Evolutionary conservation across 257 asterid species (phyloP), one percentile per base, ranked within the genome.

Genomic region (Coffea eugenioides): DNA sequence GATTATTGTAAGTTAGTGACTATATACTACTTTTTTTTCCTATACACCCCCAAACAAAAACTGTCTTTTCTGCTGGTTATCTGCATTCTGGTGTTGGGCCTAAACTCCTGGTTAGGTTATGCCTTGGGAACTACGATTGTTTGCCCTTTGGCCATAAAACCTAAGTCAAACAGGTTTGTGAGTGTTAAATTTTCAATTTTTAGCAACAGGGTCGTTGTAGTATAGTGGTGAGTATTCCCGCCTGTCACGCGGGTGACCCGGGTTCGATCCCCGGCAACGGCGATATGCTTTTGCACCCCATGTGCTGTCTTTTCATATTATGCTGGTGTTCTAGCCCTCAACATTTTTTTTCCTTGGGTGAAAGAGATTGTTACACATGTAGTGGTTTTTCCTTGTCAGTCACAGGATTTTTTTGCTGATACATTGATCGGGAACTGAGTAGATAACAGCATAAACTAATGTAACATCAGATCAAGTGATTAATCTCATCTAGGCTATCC

Each of bases 221-320:
- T 89, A 89, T 86, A 89, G 93, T 83, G 90, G 88, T 87, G 2
- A 85, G 89, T 89, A 89, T 89, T 79, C 87, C 88, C 87, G 83
- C 90, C 85, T 89, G 88, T 84, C 91, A 89, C 90, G 81, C 87
- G 90, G 85, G 83, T 82, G 91, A 89, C 89, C 88, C 85, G 84
- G 84, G 87, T 89, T 89, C 84, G 88, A 89, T 89, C 88, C 89
- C 91, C 91, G 91, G 92, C 91, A 86, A 76, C 89, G 86, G 90
- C 88, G 91, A 39, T 39, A 2, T 39, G 43, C 5, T 39, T 39
- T 39, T 39, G 43, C 43, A 2, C 43, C 43, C 5, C 43, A 2
- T 39, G 43, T 39, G 43, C 43, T 39, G 10, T 61, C 15, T 14
- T 23, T 61, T 61, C 10, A 23, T 4, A 61, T 61, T 13, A 3